Evolutionary conservation across 257 asterid species (phyloP).

Genomic region (Datura wrightii): DNA sequence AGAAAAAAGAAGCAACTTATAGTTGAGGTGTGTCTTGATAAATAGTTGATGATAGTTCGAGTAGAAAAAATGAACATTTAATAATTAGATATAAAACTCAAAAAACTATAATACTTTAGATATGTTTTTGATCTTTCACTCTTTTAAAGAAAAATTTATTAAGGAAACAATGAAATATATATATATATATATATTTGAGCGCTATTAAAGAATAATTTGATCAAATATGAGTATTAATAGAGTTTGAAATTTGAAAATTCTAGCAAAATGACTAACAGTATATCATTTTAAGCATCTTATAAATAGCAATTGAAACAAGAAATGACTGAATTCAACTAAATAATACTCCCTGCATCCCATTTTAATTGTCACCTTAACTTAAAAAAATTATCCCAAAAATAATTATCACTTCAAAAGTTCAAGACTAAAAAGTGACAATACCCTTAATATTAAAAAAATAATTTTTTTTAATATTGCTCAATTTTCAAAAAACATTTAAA

Average conservation of each 20-base stretch:
- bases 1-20: too few species aligned
- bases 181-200: background rate
- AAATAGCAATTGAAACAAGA: background rate
- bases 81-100: too few species aligned
- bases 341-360: background rate
- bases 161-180: background rate
- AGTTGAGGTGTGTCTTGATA: too few species aligned
- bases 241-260: background rate
- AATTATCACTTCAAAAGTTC: background rate
- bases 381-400: background rate
- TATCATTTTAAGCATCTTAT: background rate
- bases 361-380: background rate
- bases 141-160: background rate
- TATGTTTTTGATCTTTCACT: too few species aligned
- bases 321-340: background rate
- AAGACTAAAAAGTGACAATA: background rate
- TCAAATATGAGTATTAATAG: background rate
- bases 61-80: too few species aligned
- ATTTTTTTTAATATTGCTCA: background rate
- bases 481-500: background rate
- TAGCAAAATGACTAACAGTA: background rate
- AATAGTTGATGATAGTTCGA: too few species aligned
- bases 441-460: too few species aligned
- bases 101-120: too few species aligned
- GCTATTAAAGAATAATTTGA: background rate